Evolutionary conservation across 2,329 filamentous ascomycete genomes (phyloP), one percentile per base, ranked within the genome.

Genomic region (Sporothrix humicola): DNA sequence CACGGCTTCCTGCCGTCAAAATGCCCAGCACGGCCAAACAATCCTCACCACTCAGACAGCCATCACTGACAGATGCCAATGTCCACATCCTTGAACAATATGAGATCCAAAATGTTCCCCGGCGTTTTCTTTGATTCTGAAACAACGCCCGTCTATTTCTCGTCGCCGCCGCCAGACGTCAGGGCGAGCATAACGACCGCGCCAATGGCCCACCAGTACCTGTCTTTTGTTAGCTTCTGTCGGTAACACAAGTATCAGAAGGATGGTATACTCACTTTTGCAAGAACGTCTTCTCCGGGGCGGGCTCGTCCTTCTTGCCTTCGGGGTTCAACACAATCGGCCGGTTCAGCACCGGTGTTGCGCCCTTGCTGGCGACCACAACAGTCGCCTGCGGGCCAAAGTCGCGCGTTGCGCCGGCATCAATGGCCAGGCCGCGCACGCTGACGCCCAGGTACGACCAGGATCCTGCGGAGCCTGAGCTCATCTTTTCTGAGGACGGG

Each of bases 161-260:
- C 84, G 44, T 85, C 84, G 12, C 83, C 83, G 69, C 84, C 87
- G 71, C 88, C 86, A 63, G 86, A 85, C 69, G 85, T 83, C 75
- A 90, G 77, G 7, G 88, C 79, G 76, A 92, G 79, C 68, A 91
- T 77, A 42, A 86, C 82, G 37, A 84, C 85, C 42, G 88, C 84
- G 23, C 82, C 86, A 81, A 90, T 81, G 77, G 89, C 80, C 89
- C 89, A 92, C 90, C 90, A 92, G 80, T 92, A 92, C 81, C 89
- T 90, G 76, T 70, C 72, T 54, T 73, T 37, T 37, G 69, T 72
- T 56, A 76, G 48, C 20, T 65, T 17, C 50, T 13, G 59, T 46
- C 52, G 42, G 15, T 9, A 26, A 70, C 20, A 50, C 26, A 17
- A 37, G 17, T 0, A 17, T n/a, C 8, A 15, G 26, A 54, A 54